These are phyloP conservation scores for Hypsizygus marmoreus DNA, from an alignment of 768 basidiomycete species.

Conservation along the genomic window DNA sequence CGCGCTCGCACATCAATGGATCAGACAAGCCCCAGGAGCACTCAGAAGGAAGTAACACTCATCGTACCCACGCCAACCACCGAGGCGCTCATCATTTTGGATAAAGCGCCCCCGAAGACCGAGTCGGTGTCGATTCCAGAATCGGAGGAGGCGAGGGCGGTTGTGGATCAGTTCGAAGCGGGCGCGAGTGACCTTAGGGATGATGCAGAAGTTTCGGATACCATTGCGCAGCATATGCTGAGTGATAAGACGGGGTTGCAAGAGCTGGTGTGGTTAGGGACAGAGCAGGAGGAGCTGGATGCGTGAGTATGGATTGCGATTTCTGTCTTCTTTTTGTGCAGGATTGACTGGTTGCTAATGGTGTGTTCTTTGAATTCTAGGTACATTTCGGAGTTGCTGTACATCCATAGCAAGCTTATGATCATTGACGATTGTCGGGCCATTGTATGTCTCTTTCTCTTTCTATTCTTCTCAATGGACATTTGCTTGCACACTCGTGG, in stretches of 20 bases:
- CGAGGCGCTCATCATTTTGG: slow-evolving; percentile 50
- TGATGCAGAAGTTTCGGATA: slow-evolving; percentile 70
- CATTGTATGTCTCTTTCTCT: slow-evolving; percentile 61
- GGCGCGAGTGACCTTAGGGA: slow-evolving; percentile 57
- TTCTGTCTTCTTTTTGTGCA: slow-evolving; percentile 8
- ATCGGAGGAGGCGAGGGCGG: slow-evolving; percentile 51
- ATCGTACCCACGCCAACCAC: slow-evolving; percentile 52
- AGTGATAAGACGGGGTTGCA: slow-evolving; percentile 57
- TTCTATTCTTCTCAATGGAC: background rate
- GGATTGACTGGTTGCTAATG: slow-evolving; percentile 14
- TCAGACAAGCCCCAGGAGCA: slow-evolving; percentile 47
- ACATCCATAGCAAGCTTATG: slow-evolving; percentile 91
- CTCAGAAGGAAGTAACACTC: slow-evolving; percentile 57
- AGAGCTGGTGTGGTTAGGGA: slow-evolving; percentile 88
- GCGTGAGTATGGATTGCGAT: slow-evolving; percentile 69
- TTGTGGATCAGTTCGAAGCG: slow-evolving; percentile 58
- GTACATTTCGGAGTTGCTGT: slow-evolving; percentile 78
- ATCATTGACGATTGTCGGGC: slow-evolving; percentile 91
- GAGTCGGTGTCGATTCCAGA: slow-evolving; percentile 70
- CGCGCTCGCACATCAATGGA: slow-evolving; percentile 78
- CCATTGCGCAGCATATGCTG: slow-evolving; percentile 80
- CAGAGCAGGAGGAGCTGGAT: slow-evolving; percentile 77
- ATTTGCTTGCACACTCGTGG: background rate
- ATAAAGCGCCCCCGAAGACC: slow-evolving; percentile 52
- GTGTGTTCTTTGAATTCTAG: slow-evolving; percentile 35